These are phyloP conservation scores for Eucalyptus regnans DNA, from an alignment of 345 rosid species.

Conservation along the genomic window DNA sequence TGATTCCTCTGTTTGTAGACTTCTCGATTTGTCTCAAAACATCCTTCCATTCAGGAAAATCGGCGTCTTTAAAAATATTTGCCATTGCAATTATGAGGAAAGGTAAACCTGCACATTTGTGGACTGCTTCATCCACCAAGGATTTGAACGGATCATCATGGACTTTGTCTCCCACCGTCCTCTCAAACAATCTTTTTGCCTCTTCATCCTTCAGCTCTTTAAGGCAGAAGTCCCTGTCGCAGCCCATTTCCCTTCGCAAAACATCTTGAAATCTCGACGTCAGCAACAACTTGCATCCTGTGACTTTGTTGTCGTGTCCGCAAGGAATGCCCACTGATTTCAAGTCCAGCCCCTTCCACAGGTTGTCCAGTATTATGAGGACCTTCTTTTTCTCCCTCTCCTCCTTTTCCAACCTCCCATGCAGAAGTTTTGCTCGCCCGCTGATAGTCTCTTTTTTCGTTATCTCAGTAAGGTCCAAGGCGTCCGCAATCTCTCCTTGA, in stretches of 20 bases:
- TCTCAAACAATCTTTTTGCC: too few relatives aligned
- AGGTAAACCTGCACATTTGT: background rate
- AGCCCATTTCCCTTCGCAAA: too few relatives aligned
- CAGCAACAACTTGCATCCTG: too few relatives aligned
- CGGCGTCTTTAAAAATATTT: accelerated
- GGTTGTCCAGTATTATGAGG: background rate
- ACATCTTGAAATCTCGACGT: too few relatives aligned
- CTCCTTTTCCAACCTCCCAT: accelerated
- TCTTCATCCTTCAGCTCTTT: too few relatives aligned
- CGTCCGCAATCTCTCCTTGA: too few relatives aligned
- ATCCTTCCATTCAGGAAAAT: accelerated
- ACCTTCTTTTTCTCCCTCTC: background rate
- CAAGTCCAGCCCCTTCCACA: background rate
- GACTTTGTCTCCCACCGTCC: too few relatives aligned
- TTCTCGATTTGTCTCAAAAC: accelerated
- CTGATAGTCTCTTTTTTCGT: accelerated
- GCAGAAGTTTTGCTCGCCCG: accelerated
- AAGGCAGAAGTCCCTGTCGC: too few relatives aligned
- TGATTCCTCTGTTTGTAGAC: accelerated
- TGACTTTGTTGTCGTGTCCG: too few relatives aligned
- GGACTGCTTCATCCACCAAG: background rate
- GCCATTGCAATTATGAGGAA: accelerated
- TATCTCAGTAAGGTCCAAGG: accelerated
- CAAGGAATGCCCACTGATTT: background rate
- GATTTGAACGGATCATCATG: background rate